Evolutionary conservation across 768 basidiomycete species (phyloP).

Genomic region (Hebeloma cylindrosporum): DNA sequence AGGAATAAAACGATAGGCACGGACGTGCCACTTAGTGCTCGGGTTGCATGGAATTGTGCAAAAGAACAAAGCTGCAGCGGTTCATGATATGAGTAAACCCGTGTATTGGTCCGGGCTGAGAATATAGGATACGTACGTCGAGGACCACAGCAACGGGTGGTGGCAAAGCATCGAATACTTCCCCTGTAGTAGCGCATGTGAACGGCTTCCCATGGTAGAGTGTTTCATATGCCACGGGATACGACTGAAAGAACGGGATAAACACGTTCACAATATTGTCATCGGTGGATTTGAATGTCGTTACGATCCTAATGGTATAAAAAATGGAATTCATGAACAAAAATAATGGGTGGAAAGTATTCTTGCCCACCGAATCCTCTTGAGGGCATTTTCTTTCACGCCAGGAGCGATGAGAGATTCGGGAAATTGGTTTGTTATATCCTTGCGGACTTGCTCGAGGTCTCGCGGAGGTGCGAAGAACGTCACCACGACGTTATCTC

Average conservation of each 20-base stretch:
- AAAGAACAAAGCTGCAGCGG: conserved; percentile 1
- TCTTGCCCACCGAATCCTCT: conserved; percentile 3
- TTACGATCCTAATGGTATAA: conserved; percentile 2
- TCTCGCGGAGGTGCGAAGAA: conserved; percentile 1
- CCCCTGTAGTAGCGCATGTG: conserved; percentile 9
- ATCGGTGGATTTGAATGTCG: conserved; percentile 1
- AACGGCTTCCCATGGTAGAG: conserved; percentile 1
- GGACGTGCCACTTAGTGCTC: conserved; percentile 4
- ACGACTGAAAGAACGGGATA: background rate
- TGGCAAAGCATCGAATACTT: conserved; percentile 7
- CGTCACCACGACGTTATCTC: conserved; percentile 4
- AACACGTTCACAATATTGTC: background rate
- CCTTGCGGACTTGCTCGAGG: conserved; percentile 5
- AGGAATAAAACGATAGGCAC: conserved; percentile 4
- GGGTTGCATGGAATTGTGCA: conserved; percentile 2
- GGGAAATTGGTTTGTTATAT: background rate
- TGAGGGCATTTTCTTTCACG: background rate
- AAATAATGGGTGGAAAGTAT: too few species aligned
- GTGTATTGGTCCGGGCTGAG: background rate
- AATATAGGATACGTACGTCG: background rate
- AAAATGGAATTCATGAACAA: background rate
- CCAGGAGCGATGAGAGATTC: too few species aligned
- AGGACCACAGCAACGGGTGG: conserved; percentile 5
- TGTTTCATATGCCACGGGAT: background rate
- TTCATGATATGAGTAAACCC: background rate